Evolutionary conservation across 192 early-diverging fungal genomes (phyloP), one percentile per base, ranked within the genome.

Genomic region (Coemansia asiatica): DNA sequence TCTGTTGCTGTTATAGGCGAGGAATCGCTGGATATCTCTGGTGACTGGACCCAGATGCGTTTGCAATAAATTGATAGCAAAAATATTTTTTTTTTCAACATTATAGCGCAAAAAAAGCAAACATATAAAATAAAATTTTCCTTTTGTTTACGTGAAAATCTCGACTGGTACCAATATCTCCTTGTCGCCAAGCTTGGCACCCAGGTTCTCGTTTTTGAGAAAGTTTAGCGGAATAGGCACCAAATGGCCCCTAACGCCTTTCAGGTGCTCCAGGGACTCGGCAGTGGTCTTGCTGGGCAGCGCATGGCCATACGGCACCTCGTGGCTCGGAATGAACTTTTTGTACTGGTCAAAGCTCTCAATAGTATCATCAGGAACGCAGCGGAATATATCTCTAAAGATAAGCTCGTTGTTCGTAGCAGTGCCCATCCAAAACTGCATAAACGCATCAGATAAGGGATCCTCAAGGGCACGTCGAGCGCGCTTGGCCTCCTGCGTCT

Each of bases 311-410:
- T 69, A 56, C 7, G 79, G 79, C 35, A 73, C 69, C 13, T 68
- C 53, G n/a, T 64, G 69, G 1, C 81, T 70, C 2, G 83, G 75
- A 15, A 84, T 76, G 49, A 84, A 84, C 56, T 49, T 68, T 36
- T 68, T 74, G 58, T 84, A 84, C 69, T 81, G 79, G 18, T 85
- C 74, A 83, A 87, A 90, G 29, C 65, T 88, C 48, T 80, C 78
- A 29, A 90, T 83, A 0, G 90, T 90, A 54, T 94, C 88, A 62
- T 95, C 93, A 16, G 94, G 94, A 19, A 94, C 87, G 71, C 90
- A 92, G 29, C 87, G 87, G 79, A 95, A 95, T 9, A 94, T 88
- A 19, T 91, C 85, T 26, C 94, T 79, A 72, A 92, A 92, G 31
- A 84, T 77, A 21, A 63, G 56, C 21, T 89, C 91, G 77, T 96